Base-by-base conservation (phyloP, 2,329 filamentous ascomycete species). In the Corinectria fuckeliana region DNA sequence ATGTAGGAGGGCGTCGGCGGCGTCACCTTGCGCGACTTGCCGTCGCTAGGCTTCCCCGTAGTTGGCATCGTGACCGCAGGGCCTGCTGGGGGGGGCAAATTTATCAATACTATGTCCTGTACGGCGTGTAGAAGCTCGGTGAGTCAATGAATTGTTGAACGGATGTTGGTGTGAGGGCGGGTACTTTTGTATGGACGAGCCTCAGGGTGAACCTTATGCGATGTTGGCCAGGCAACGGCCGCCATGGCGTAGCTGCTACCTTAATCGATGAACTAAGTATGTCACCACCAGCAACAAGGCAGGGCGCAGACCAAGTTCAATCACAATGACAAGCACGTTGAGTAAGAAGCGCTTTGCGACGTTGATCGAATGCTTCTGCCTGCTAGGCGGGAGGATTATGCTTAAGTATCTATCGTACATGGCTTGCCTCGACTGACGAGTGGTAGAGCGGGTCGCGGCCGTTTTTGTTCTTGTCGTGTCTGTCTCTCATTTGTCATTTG, bases 1-100 rank as follows among this genome's bases (percentile, higher is more conserved):
- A 90, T 89, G 75, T 88, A 88, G 21, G 81, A 80, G 30, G 86
- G 82, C 49, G 85, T 85, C 52, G 87, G 86, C 60, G 87, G 84
- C 65, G 85, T 83, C 70, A 84, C 81, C 76, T 85, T 87, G 61
- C 82, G 79, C 51, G 79, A 74, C 64, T 74, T 77, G 62, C 68
- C 62, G 51, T 75, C 74, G 62, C 66, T 69, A 41, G 71, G 64
- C 66, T 62, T 72, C 65, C 71, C 72, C 72, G 73, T 75, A 47
- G 66, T 61, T 72, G 72, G 66, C 68, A 72, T 71, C 30, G 61
- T 68, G 60, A 58, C 64, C 58, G 56, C 48, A 63, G 48, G 57
- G 60, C 61, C 56, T 59, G 50, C 18, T 48, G 38, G 47, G 16
- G 44, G 47, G 16, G 44, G 61, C 58, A 53, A 60, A 36, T 18